A percentile compares a stretch with the other conserved stretches of the same genome.
phyloP scores from a whole-genome alignment of 2,329 filamentous ascomycete genomes.

The Thielaviopsis musarum region DNA sequence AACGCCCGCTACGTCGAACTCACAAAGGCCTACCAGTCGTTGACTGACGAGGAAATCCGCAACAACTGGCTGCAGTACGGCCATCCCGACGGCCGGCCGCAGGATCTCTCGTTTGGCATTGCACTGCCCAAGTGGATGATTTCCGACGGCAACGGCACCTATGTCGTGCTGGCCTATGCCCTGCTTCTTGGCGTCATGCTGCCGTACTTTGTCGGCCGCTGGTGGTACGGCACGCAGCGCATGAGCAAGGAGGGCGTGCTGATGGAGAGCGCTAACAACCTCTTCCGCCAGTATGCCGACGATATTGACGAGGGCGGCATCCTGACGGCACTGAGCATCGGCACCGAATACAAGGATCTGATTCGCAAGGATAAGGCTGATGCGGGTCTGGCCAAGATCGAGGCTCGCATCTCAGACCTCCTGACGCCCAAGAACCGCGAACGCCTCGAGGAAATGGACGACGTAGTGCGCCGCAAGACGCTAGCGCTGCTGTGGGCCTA shows the following conservation, averaged over 20 bases:
- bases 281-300: conserved; percentile 88
- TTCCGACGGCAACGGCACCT: conserved; percentile 87
- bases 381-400: conserved; percentile 63
- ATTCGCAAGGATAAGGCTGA: conserved; percentile 68
- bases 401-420: conserved; percentile 57
- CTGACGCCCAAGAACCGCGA: conserved; percentile 54
- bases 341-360: conserved; percentile 66
- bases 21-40: conserved; percentile 92
- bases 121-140: conserved; percentile 87
- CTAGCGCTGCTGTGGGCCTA: conserved; percentile 90
- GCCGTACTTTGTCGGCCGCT: conserved; percentile 84
- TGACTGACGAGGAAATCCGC: conserved; percentile 92
- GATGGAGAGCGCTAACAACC: conserved; percentile 81
- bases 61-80: conserved; percentile 95
- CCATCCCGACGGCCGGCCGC: conserved; percentile 82
- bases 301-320: conserved; percentile 66
- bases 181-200: conserved; percentile 74
- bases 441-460: conserved; percentile 65
- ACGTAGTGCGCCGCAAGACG: conserved; percentile 65
- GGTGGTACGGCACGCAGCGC: conserved; percentile 96
- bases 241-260: conserved; percentile 87
- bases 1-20: conserved; percentile 87
- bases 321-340: conserved; percentile 64
- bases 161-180: conserved; percentile 80
- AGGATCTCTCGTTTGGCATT: conserved; percentile 95